Base-by-base conservation (phyloP, 768 basidiomycete species). In the Serpula lacrymans region DNA sequence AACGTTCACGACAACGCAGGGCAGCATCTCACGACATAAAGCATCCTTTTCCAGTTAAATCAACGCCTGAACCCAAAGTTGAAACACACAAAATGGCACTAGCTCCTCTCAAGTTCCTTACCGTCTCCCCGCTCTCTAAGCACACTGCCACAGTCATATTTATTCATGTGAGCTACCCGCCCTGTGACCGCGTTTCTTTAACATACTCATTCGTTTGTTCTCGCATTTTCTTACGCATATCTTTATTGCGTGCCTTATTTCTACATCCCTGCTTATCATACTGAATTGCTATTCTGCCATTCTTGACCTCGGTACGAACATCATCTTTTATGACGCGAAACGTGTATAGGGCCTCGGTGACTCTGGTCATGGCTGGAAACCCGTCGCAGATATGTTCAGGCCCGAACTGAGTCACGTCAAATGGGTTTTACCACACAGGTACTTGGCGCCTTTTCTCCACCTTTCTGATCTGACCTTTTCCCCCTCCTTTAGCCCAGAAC, bases 141-240 rank as follows among this genome's bases (percentile, higher is more conserved):
- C 92, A 95, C 62, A 82, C 87, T 6, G 88, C 89, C 6, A 92
- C 89, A 0, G 78, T 95, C 48, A 84, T 95, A 53, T 91, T 95
- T 60, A 65, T 91, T 28, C 93, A 96, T 74, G 91, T 91, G 59
- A 53, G 85, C 39, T 39, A 32, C 35, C 37, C 12, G 28, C 24
- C 14, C 12, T 31, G 23, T 30, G 18, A 20, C 10, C 3, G 4
- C n/a, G 33, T 20, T 10, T 22, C 23, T 17, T n/a, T n/a, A n/a
- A n/a, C n/a, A n/a, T n/a, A n/a, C n/a, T n/a, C n/a, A n/a, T n/a
- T 17, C 4, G 31, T 36, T 35, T 13, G 3, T n/a, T 13, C 11
- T n/a, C 23, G 20, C 18, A 11, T 24, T 13, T 21, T 17, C 50
- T 44, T 32, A 27, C 17, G 16, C 37, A 34, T 13, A 31, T 45